phyloP scores from a whole-genome alignment of 257 asterid genomes.

The Plantago major region DNA sequence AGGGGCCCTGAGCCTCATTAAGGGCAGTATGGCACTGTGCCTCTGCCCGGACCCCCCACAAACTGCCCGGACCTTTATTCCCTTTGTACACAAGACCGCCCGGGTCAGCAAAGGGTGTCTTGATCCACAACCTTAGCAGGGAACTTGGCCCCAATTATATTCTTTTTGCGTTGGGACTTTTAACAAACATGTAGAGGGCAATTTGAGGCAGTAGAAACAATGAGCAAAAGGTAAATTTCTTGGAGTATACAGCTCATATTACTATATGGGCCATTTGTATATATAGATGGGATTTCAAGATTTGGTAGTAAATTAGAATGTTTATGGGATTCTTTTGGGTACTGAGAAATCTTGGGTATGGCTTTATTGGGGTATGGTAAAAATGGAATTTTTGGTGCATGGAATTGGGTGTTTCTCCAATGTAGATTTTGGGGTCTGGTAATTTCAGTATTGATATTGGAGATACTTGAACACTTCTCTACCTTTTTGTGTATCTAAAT shows the following conservation, averaged over 20 bases:
- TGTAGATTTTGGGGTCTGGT: conserved; percentile 13
- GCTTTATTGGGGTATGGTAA: conserved; percentile 17
- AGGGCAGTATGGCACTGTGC: conserved; percentile 26
- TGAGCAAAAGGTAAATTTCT: neutral
- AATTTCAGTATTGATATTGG: conserved; percentile 8
- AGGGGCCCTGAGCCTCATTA: conserved; percentile 36
- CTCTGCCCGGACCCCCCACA: neutral
- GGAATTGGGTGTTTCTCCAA: conserved; percentile 9
- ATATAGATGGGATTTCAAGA: neutral
- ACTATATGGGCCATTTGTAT: neutral
- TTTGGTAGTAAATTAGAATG: neutral
- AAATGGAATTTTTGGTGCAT: conserved; percentile 14
- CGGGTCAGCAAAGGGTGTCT: conserved; percentile 30
- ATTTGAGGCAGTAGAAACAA: conserved; percentile 6
- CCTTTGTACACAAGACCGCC: conserved; percentile 29
- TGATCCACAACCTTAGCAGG: neutral
- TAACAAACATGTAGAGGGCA: neutral
- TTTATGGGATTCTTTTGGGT: neutral
- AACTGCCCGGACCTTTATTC: conserved; percentile 31
- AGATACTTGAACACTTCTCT: neutral
- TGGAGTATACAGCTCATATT: neutral
- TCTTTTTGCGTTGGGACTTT: conserved; percentile 6
- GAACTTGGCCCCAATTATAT: conserved; percentile 7
- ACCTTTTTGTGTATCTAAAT: conserved; percentile 5
- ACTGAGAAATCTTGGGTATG: neutral